Evolutionary conservation across 495 filamentous ascomycete genomes (phyloP).

Genomic region (Evernia prunastri): DNA sequence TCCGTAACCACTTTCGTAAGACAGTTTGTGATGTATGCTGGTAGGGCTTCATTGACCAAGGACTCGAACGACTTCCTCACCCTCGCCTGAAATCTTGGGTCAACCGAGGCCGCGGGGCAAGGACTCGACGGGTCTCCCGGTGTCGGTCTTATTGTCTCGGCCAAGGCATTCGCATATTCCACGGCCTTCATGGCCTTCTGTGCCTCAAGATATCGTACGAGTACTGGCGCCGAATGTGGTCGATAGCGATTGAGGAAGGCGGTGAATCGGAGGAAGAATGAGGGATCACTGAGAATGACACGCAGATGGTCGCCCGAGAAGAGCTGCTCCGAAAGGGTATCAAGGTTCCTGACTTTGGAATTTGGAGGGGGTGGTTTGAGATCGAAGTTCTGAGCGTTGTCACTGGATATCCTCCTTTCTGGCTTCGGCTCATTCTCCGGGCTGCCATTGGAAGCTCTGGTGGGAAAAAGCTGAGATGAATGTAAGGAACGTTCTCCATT

Average conservation of each 20-base stretch:
- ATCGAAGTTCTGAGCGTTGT: constrained; percentile 23
- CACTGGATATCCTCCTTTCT: constrained; percentile 8
- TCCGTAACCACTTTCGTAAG: constrained; percentile 54
- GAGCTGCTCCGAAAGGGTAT: constrained; percentile 55
- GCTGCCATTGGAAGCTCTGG: constrained; percentile 8
- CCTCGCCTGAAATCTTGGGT: constrained; percentile 51
- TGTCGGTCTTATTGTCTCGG: constrained; percentile 46
- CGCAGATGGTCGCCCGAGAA: constrained; percentile 62
- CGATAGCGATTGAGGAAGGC: constrained; percentile 67
- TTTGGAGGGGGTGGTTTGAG: constrained; percentile 27
- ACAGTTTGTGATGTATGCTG: constrained; percentile 60
- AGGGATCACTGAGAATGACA: constrained; percentile 55
- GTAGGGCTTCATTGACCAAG: constrained; percentile 61
- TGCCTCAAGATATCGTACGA: constrained; percentile 60
- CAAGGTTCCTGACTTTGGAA: constrained; percentile 37
- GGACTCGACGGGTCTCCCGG: constrained; percentile 39
- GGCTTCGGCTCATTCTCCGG: neutral
- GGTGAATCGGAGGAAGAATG: constrained; percentile 57
- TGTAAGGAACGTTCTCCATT: constrained; percentile 8
- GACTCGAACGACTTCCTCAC: constrained; percentile 51
- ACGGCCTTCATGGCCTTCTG: constrained; percentile 65
- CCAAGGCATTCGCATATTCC: constrained; percentile 60
- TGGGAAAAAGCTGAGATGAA: neutral
- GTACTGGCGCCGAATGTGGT: constrained; percentile 57
- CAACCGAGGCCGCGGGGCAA: constrained; percentile 40